phyloP scores from a whole-genome alignment of 164 flowering plant species.

The Warburgia ugandensis region DNA sequence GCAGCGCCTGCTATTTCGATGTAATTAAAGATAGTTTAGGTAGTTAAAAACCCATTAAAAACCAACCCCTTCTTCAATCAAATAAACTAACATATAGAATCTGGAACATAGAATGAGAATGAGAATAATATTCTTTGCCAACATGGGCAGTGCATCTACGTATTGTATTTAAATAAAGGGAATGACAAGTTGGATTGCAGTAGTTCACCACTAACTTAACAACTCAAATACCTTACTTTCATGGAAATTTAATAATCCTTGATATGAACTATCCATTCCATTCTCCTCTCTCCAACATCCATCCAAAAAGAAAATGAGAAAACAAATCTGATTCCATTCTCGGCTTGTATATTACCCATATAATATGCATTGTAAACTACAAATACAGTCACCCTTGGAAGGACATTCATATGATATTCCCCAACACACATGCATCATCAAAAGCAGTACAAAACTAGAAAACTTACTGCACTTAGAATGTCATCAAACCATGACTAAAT shows the following conservation, averaged over 20 bases:
- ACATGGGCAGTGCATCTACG: background rate
- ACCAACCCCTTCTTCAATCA: background rate
- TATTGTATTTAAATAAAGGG: conserved; percentile 2
- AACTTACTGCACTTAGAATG: background rate
- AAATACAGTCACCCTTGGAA: conserved; percentile 3
- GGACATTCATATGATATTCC: conserved; percentile 1
- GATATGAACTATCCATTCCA: conserved; percentile 1
- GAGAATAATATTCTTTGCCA: too few species aligned
- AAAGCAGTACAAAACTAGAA: conserved; percentile 1
- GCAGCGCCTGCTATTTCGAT: background rate
- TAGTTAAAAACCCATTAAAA: background rate
- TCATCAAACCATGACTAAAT: conserved; percentile 6
- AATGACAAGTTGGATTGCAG: conserved; percentile 1
- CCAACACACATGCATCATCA: conserved; percentile 4
- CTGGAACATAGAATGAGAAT: background rate
- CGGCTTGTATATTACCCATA: conserved; percentile 1
- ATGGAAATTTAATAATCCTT: background rate
- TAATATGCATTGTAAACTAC: background rate
- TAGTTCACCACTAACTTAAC: conserved; percentile 3
- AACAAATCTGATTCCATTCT: conserved; percentile 1
- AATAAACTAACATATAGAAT: background rate
- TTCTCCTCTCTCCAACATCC: background rate
- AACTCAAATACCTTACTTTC: background rate
- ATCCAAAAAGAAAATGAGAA: background rate
- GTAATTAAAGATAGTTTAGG: background rate